Evolutionary conservation across 768 basidiomycete genomes (phyloP).

Genomic region (Wakefieldia striispora): DNA sequence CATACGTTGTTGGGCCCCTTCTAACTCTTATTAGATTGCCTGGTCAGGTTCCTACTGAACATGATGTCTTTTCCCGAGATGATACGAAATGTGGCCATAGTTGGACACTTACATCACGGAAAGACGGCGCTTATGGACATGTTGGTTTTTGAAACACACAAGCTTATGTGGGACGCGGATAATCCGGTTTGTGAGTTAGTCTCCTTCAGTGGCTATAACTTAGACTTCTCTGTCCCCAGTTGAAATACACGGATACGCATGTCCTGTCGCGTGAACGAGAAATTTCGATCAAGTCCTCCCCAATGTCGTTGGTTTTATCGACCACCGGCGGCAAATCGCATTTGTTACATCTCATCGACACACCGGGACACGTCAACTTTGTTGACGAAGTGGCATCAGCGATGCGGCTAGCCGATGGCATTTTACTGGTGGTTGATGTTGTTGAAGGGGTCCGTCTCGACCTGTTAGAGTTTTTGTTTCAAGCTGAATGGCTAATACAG

Average conservation of each 20-base stretch:
- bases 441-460: slow-evolving; percentile 82
- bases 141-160: slow-evolving; percentile 96
- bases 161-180: slow-evolving; percentile 91
- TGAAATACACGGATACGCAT: slow-evolving; percentile 96
- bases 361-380: slow-evolving; percentile 98
- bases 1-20: neutral
- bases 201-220: slow-evolving; percentile 15
- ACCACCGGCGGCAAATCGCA: slow-evolving; percentile 90
- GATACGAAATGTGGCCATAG: slow-evolving; percentile 94
- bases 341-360: slow-evolving; percentile 91
- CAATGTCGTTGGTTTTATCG: slow-evolving; percentile 89
- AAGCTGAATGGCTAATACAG: slow-evolving; percentile 38
- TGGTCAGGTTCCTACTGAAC: slow-evolving; percentile 80
- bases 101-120: slow-evolving; percentile 96
- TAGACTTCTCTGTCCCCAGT: slow-evolving; percentile 43
- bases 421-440: slow-evolving; percentile 94
- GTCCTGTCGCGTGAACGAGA: slow-evolving; percentile 81
- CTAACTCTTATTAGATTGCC: slow-evolving; percentile 8
- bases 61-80: slow-evolving; percentile 91
- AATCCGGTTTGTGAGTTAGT: slow-evolving; percentile 57
- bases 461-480: neutral
- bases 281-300: slow-evolving; percentile 95
- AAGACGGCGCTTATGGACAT: slow-evolving; percentile 97
- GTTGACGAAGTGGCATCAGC: slow-evolving; percentile 94
- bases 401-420: slow-evolving; percentile 85